Conservation (phyloP, 2,329 filamentous ascomycete genomes). For the Sclerotiophoma versabilis region DNA sequence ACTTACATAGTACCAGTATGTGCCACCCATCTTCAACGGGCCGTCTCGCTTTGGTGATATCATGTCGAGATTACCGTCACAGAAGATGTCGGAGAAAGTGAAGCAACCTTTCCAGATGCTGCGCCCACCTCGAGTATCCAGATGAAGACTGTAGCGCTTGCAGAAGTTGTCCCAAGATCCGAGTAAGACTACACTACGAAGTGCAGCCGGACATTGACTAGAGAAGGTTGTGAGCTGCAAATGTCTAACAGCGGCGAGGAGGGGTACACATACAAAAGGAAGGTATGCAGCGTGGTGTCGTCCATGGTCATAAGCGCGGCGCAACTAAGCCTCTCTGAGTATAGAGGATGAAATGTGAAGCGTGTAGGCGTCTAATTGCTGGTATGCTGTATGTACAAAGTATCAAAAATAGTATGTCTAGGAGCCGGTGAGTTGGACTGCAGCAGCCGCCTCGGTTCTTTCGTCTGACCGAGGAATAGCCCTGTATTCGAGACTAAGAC, state of each 20-base stretch:
- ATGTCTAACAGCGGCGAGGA: conserved; percentile 22
- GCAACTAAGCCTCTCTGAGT: conserved; percentile 37
- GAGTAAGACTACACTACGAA: conserved; percentile 77
- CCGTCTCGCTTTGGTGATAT: conserved; percentile 69
- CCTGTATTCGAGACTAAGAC: conserved; percentile 19
- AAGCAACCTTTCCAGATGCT: conserved; percentile 89
- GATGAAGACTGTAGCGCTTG: conserved; percentile 79
- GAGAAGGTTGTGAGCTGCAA: conserved; percentile 29
- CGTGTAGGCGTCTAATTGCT: conserved; percentile 37
- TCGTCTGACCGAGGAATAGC: conserved; percentile 27
- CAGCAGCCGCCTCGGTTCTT: conserved; percentile 35
- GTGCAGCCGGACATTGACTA: conserved; percentile 52
- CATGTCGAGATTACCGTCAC: conserved; percentile 70
- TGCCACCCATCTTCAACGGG: conserved; percentile 88
- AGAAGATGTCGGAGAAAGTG: conserved; percentile 83
- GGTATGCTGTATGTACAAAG: conserved; percentile 18
- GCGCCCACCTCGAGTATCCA: conserved; percentile 75
- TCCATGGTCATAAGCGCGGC: conserved; percentile 41
- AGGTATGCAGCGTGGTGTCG: conserved; percentile 70
- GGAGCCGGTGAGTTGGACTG: conserved; percentile 27
- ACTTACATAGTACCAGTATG: conserved; percentile 94
- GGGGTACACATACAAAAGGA: conserved; percentile 53
- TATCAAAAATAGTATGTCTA: conserved; percentile 44
- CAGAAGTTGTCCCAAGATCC: conserved; percentile 97
- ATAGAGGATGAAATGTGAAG: conserved; percentile 34